These are phyloP conservation scores for Wickerhamiella kurtzmanii DNA, from an alignment of 805 yeast species.

Conservation along the genomic window DNA sequence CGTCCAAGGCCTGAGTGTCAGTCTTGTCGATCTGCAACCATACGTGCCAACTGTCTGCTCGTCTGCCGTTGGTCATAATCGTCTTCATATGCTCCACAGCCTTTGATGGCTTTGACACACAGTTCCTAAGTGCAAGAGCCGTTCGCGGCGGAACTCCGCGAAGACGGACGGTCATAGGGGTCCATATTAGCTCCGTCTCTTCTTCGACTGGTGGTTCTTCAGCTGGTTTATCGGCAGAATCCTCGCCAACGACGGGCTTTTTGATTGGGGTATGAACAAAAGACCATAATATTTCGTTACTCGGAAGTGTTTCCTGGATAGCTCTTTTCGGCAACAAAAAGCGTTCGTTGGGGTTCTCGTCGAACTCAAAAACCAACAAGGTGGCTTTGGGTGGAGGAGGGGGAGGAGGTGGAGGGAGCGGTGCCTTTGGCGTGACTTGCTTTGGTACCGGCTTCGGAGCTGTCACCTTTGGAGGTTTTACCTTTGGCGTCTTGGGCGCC, in stretches of 20 bases:
- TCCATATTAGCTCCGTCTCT: constrained; percentile 22
- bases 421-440: constrained; percentile 32
- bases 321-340: constrained; percentile 65
- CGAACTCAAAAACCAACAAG: constrained; percentile 70
- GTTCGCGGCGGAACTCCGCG: constrained; percentile 52
- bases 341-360: constrained; percentile 64
- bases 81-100: constrained; percentile 51
- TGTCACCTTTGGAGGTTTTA: not conserved
- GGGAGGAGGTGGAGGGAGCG: constrained; percentile 6
- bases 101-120: constrained; percentile 44
- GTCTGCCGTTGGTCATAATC: constrained; percentile 44
- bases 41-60: constrained; percentile 47
- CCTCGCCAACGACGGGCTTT: not conserved
- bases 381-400: constrained; percentile 14
- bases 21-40: constrained; percentile 57
- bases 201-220: constrained; percentile 3
- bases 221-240: not conserved
- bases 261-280: constrained; percentile 22
- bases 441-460: constrained; percentile 42
- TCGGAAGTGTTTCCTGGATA: constrained; percentile 40
- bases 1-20: constrained; percentile 22
- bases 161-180: constrained; percentile 55
- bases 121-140: constrained; percentile 49
- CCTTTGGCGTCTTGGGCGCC: not conserved
- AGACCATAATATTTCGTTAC: constrained; percentile 28